Evolutionary conservation across 495 filamentous ascomycete species (phyloP).

Genomic region (Podospora pseudocomata): DNA sequence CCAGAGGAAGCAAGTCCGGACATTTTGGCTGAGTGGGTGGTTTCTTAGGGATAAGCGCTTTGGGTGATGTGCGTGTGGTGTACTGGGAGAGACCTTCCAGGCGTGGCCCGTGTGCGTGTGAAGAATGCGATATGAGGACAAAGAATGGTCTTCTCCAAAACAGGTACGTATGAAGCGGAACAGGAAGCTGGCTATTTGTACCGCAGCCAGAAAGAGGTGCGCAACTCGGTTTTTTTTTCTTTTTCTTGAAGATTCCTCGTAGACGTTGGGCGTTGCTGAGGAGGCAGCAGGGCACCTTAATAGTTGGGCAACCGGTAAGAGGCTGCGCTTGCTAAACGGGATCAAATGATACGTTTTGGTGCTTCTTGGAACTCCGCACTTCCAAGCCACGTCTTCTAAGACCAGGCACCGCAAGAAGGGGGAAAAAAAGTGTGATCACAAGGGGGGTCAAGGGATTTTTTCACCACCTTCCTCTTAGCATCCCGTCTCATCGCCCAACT

Average conservation of each 20-base stretch:
- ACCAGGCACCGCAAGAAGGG: background rate
- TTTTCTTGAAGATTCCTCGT: background rate
- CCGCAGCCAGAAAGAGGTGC: background rate
- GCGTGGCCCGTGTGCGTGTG: background rate
- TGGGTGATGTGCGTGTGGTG: background rate
- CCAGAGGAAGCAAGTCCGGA: constrained; percentile 44
- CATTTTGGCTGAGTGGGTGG: constrained; percentile 21
- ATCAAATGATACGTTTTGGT: background rate
- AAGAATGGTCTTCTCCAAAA: background rate
- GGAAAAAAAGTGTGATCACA: constrained; percentile 23
- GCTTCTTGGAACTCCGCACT: constrained; percentile 1
- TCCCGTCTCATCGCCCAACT: constrained; percentile 1
- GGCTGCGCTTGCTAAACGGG: background rate
- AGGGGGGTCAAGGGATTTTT: constrained; percentile 18
- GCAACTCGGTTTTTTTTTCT: background rate
- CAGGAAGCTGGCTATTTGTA: background rate
- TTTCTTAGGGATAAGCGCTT: background rate
- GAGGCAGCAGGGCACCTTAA: background rate
- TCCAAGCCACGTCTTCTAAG: constrained; percentile 6
- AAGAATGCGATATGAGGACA: background rate
- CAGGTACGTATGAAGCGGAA: background rate
- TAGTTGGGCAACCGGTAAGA: background rate
- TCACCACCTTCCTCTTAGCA: constrained; percentile 7
- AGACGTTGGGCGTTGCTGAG: background rate
- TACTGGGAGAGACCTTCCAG: background rate